A percentile compares a stretch with the other conserved stretches of the same genome.
Conservation (phyloP, 345 rosid genomes). For the Hibiscus mutabilis region DNA sequence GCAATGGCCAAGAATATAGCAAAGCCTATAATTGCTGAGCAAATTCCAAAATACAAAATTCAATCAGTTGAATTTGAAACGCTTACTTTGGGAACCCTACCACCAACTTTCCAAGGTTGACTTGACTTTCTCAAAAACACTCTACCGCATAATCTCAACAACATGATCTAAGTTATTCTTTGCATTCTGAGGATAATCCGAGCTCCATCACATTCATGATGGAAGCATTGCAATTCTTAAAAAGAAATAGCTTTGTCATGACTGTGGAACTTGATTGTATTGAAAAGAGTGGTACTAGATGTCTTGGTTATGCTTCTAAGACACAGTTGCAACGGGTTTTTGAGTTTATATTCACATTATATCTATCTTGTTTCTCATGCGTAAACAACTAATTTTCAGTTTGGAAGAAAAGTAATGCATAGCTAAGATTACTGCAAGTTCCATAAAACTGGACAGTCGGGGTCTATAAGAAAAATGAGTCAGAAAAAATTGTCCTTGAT, state of each 20-base stretch:
- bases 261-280: neutral
- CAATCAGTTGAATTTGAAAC: constrained; percentile 87
- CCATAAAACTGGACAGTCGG: neutral
- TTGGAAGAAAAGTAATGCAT: neutral
- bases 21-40: constrained; percentile 83
- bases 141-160: neutral
- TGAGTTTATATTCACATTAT: neutral
- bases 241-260: neutral
- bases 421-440: neutral
- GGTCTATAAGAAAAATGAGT: neutral
- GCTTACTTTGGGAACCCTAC: constrained; percentile 82
- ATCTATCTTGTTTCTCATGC: neutral
- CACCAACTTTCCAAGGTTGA: constrained; percentile 83
- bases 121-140: neutral
- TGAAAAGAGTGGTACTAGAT: neutral
- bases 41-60: constrained; percentile 81
- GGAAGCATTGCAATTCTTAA: neutral
- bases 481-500: neutral
- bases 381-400: neutral
- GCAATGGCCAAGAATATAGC: constrained; percentile 59
- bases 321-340: neutral
- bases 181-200: neutral
- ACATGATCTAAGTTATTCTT: neutral
- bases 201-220: neutral
- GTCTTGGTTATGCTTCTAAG: neutral